Conservation (phyloP, 306 rosid genomes). For the Vicia faba region DNA sequence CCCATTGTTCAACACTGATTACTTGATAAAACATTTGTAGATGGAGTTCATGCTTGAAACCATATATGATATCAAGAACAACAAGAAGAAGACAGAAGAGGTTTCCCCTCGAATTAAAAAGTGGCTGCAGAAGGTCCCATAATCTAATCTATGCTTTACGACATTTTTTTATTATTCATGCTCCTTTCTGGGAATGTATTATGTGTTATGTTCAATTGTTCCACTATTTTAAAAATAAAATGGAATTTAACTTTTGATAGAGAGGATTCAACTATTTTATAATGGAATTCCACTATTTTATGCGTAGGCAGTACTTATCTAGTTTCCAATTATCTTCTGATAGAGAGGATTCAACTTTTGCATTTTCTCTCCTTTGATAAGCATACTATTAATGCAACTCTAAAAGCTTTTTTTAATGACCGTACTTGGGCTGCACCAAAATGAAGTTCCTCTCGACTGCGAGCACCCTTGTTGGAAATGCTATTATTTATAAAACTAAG, state of each 20-base stretch:
- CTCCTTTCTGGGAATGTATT: background rate
- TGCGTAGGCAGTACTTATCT: conserved; percentile 4
- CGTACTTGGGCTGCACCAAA: background rate
- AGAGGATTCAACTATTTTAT: no score
- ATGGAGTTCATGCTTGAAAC: conserved; percentile 99
- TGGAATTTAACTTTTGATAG: no score
- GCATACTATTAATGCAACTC: no score
- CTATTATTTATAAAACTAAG: background rate
- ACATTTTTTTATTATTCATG: conserved; percentile 22
- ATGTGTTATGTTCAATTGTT: conserved; percentile 3
- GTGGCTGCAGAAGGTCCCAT: conserved; percentile 89
- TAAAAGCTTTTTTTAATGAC: background rate
- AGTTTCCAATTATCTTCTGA: background rate
- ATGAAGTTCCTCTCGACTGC: background rate
- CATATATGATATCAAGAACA: conserved; percentile 92
- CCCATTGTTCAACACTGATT: conserved; percentile 31
- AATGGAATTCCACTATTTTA: no score
- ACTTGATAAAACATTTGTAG: conserved; percentile 54
- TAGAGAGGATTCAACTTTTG: background rate
- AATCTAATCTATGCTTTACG: conserved; percentile 29
- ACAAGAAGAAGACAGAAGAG: conserved; percentile 79
- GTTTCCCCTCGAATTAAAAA: conserved; percentile 79
- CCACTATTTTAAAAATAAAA: conserved; percentile 10
- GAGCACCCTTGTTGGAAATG: conserved; percentile 23
- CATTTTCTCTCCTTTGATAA: background rate